A percentile compares a stretch with the other conserved stretches of the same genome.
Conservation (phyloP, 768 basidiomycete species). For the Pilatotrama ljubarskyi region DNA sequence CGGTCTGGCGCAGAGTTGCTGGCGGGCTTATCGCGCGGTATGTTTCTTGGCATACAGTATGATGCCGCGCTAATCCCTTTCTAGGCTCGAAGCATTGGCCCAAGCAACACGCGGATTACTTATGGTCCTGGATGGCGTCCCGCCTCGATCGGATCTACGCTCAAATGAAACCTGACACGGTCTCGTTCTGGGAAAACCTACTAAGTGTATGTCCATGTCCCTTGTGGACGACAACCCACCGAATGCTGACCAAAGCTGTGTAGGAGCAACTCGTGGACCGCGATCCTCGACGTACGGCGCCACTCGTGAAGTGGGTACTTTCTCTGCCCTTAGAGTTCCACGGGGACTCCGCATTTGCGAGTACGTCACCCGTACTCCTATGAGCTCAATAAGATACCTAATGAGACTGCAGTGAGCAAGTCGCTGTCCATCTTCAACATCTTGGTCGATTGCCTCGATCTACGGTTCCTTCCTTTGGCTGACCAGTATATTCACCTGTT, state of each 20-base stretch:
- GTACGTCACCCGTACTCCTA: constrained; percentile 42
- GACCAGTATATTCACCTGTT: constrained; percentile 69
- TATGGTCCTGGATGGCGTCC: constrained; percentile 74
- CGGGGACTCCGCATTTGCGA: constrained; percentile 84
- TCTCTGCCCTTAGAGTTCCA: constrained; percentile 78
- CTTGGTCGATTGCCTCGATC: constrained; percentile 63
- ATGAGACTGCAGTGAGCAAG: constrained; percentile 64
- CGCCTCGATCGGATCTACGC: constrained; percentile 63
- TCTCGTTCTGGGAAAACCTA: constrained; percentile 70
- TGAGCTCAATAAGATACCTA: constrained; percentile 7
- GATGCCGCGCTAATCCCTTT: neutral
- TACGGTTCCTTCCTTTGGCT: constrained; percentile 65
- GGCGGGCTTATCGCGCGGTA: constrained; percentile 74
- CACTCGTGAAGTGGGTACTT: constrained; percentile 76
- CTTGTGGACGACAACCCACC: constrained; percentile 4
- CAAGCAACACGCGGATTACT: constrained; percentile 43
- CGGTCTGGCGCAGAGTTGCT: constrained; percentile 77
- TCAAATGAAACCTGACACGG: constrained; percentile 85
- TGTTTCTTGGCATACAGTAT: constrained; percentile 20
- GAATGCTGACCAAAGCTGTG: neutral
- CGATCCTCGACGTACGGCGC: constrained; percentile 77
- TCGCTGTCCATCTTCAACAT: constrained; percentile 65
- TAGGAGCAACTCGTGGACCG: constrained; percentile 53
- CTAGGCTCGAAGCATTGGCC: constrained; percentile 87
- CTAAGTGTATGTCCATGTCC: constrained; percentile 57